A percentile compares a stretch with the other conserved stretches of the same genome.
Conservation (phyloP, 257 asterid genomes). For the Scutellaria barbata region DNA sequence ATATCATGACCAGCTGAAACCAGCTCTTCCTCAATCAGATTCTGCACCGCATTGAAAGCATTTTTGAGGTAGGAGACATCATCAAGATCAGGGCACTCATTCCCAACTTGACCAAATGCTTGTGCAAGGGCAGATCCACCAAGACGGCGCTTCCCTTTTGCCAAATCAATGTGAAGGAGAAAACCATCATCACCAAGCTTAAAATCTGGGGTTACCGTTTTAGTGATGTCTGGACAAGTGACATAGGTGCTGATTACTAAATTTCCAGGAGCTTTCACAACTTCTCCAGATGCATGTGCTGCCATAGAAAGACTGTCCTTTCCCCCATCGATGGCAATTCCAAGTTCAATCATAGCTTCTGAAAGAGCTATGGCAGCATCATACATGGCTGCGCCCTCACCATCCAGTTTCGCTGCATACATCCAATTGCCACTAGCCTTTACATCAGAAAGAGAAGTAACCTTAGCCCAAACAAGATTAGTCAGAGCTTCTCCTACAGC, state of each 20-base stretch:
- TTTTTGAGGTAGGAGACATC: slow-evolving; percentile 71
- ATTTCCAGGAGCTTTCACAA: slow-evolving; percentile 97
- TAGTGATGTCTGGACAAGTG: slow-evolving; percentile 92
- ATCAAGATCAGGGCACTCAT: slow-evolving; percentile 87
- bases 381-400: slow-evolving; percentile 96
- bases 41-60: slow-evolving; percentile 78
- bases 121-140: slow-evolving; percentile 98
- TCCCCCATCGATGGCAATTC: slow-evolving; percentile 94
- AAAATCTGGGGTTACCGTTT: slow-evolving; percentile 88
- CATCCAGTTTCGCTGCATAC: slow-evolving; percentile 98
- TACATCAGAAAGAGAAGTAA: slow-evolving; percentile 84
- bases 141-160: slow-evolving; percentile 78
- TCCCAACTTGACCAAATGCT: slow-evolving; percentile 83
- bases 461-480: slow-evolving; percentile 87
- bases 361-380: slow-evolving; percentile 90
- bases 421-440: slow-evolving; percentile 98
- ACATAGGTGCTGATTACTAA: slow-evolving; percentile 89
- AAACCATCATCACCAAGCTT: slow-evolving; percentile 84
- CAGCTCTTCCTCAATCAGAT: slow-evolving; percentile 67
- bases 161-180: slow-evolving; percentile 84
- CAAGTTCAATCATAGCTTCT: slow-evolving; percentile 96
- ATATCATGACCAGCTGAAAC: slow-evolving; percentile 94
- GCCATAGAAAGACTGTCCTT: slow-evolving; percentile 99
- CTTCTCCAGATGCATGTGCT: slow-evolving; percentile 78
- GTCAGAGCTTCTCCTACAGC: slow-evolving; percentile 95